A percentile compares a stretch with the other conserved stretches of the same genome.
Evolutionary conservation across 148 eudicot genomes (phyloP).

Genomic region (Gaultheria prostrata): DNA sequence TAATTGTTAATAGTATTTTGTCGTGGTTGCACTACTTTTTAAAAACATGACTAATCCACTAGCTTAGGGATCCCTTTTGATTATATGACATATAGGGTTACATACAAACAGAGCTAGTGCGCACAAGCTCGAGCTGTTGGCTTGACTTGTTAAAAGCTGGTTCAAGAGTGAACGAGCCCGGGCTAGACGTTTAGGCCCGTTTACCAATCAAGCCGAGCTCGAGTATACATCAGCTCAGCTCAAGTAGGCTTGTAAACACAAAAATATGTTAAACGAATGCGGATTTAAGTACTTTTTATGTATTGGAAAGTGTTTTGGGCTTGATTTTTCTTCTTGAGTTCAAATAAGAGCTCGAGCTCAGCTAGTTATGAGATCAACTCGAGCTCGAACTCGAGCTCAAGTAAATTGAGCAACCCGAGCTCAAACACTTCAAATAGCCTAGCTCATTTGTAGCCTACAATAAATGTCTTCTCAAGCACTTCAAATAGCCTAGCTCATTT

Average conservation of each 20-base stretch:
- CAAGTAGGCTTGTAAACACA: not conserved
- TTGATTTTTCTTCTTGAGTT: not conserved
- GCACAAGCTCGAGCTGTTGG: not conserved
- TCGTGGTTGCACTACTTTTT: not conserved
- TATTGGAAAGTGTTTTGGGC: not conserved
- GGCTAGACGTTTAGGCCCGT: not conserved
- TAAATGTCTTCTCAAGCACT: too few species aligned
- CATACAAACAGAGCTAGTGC: not conserved
- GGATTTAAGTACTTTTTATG: not conserved
- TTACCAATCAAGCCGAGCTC: not conserved
- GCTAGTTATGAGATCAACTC: not conserved
- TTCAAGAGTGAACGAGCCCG: not conserved
- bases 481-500: too few species aligned
- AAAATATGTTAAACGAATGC: not conserved
- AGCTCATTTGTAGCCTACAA: not conserved
- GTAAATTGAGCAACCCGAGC: not conserved
- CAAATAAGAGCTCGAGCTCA: not conserved
- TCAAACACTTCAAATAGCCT: not conserved
- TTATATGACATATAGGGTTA: not conserved
- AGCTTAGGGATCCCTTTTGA: slow-evolving; percentile 3
- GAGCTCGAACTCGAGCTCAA: not conserved
- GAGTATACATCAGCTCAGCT: not conserved
- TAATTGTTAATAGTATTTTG: slow-evolving; percentile 1
- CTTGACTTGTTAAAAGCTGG: not conserved
- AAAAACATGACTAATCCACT: not conserved